These are phyloP conservation scores for Wickerhamomyces queroliae DNA, from an alignment of 805 yeast species.

Conservation along the genomic window DNA sequence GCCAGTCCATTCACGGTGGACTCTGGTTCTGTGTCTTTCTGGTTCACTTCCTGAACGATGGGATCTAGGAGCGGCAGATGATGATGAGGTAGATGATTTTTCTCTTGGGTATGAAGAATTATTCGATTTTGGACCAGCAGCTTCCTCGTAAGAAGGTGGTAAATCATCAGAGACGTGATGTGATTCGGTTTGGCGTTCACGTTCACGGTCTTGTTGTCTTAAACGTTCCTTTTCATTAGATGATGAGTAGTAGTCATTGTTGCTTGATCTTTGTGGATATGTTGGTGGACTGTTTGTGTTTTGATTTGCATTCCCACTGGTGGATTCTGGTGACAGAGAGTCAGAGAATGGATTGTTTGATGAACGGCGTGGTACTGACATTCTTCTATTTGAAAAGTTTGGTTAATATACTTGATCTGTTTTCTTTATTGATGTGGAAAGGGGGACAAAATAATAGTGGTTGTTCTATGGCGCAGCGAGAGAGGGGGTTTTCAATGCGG, in stretches of 20 bases:
- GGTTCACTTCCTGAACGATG: slow-evolving; percentile 20
- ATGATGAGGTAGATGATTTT: slow-evolving; percentile 28
- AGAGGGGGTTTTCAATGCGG: no score
- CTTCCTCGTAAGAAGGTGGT: slow-evolving; percentile 72
- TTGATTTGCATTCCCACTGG: slow-evolving; percentile 26
- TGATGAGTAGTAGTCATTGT: slow-evolving; percentile 22
- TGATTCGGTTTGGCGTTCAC: slow-evolving; percentile 9
- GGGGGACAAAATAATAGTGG: no score
- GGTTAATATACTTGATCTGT: background rate
- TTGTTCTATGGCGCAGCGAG: no score
- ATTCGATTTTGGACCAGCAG: slow-evolving; percentile 42
- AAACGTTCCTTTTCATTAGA: slow-evolving; percentile 18
- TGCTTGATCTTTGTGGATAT: slow-evolving; percentile 31
- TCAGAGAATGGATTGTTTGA: slow-evolving; percentile 51
- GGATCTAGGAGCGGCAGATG: slow-evolving; percentile 21
- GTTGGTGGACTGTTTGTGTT: slow-evolving; percentile 12
- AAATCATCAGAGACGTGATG: slow-evolving; percentile 21
- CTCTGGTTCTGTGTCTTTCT: slow-evolving; percentile 7
- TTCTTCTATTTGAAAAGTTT: slow-evolving; percentile 9
- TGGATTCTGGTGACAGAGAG: slow-evolving; percentile 35
- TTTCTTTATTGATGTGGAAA: background rate
- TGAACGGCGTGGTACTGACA: slow-evolving; percentile 17
- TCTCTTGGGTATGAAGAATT: slow-evolving; percentile 49
- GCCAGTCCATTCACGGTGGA: slow-evolving; percentile 5
- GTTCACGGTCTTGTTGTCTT: slow-evolving; percentile 9